phyloP scores from a whole-genome alignment of 2,329 filamentous ascomycete genomes.

The Rutstroemia sp. region DNA sequence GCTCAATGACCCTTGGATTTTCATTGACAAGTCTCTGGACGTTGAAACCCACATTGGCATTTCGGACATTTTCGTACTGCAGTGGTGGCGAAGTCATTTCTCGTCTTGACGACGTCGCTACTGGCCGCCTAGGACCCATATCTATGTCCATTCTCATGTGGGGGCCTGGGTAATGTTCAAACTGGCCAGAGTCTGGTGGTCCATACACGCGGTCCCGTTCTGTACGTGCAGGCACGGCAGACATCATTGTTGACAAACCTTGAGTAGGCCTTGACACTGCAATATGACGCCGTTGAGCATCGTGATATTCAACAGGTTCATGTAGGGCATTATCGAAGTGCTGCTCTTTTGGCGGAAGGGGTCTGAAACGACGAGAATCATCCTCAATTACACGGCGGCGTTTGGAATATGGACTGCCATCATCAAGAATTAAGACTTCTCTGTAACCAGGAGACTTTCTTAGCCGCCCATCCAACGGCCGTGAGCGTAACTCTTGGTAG shows the following conservation, averaged over 20 bases:
- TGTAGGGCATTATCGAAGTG: slow-evolving; percentile 10
- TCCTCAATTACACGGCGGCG: slow-evolving; percentile 26
- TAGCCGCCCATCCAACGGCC: slow-evolving; percentile 15
- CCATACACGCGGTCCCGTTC: slow-evolving; percentile 24
- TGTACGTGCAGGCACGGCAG: slow-evolving; percentile 14
- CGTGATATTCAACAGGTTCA: slow-evolving; percentile 8
- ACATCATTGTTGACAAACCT: slow-evolving; percentile 22
- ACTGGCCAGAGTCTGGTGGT: slow-evolving; percentile 15
- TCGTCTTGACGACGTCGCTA: slow-evolving; percentile 5
- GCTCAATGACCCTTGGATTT: slow-evolving; percentile 13
- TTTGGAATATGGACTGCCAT: slow-evolving; percentile 26
- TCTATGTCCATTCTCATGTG: slow-evolving; percentile 15
- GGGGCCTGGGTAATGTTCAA: slow-evolving; percentile 12
- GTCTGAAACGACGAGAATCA: slow-evolving; percentile 22
- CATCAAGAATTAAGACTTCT: slow-evolving; percentile 26
- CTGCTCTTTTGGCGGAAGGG: slow-evolving; percentile 20
- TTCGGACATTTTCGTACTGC: not conserved
- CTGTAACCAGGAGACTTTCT: slow-evolving; percentile 19
- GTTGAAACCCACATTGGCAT: slow-evolving; percentile 11
- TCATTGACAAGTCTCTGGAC: slow-evolving; percentile 11
- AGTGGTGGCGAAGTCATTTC: slow-evolving; percentile 12
- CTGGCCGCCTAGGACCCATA: slow-evolving; percentile 9
- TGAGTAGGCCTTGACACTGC: slow-evolving; percentile 21
- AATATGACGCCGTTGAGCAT: slow-evolving; percentile 21
- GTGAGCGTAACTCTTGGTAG: slow-evolving; percentile 16